phyloP scores from a whole-genome alignment of 1,284 basidiomycete species.

The Marasmius fiardii region DNA sequence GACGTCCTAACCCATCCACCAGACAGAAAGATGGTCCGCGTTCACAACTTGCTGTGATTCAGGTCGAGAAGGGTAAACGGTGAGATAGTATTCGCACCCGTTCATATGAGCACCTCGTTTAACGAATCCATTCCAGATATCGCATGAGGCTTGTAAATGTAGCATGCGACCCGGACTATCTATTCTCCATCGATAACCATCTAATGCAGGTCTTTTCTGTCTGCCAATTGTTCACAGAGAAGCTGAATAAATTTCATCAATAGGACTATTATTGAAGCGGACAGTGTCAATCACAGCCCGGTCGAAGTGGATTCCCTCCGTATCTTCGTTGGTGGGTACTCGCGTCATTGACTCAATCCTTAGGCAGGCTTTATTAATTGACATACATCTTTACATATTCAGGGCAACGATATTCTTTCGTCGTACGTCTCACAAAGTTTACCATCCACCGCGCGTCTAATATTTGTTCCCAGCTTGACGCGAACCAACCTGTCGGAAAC shows the following conservation, averaged over 20 bases:
- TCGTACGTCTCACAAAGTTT: background rate
- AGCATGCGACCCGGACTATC: background rate
- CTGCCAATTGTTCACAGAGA: background rate
- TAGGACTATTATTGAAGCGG: background rate
- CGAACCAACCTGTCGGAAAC: slow-evolving; percentile 13
- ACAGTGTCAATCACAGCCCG: background rate
- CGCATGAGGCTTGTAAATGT: background rate
- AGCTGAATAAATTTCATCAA: background rate
- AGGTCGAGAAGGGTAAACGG: slow-evolving; percentile 11
- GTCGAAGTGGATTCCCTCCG: slow-evolving; percentile 22
- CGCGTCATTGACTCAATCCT: slow-evolving; percentile 20
- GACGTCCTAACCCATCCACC: no score
- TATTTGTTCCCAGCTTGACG: background rate
- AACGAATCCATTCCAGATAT: background rate
- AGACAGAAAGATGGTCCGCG: slow-evolving; percentile 30
- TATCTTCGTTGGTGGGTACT: slow-evolving; percentile 14
- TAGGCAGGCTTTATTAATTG: no score
- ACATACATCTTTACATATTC: no score
- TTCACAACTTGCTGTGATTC: slow-evolving; percentile 30
- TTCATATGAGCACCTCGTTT: no score
- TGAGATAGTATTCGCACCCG: background rate
- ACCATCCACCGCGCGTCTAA: background rate
- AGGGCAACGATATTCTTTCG: background rate
- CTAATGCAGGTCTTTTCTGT: background rate
- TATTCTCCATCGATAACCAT: background rate